Evolutionary conservation across 2,329 filamentous ascomycete genomes (phyloP), one percentile per base, ranked within the genome.

Genomic region (Neofusicoccum laricinum): DNA sequence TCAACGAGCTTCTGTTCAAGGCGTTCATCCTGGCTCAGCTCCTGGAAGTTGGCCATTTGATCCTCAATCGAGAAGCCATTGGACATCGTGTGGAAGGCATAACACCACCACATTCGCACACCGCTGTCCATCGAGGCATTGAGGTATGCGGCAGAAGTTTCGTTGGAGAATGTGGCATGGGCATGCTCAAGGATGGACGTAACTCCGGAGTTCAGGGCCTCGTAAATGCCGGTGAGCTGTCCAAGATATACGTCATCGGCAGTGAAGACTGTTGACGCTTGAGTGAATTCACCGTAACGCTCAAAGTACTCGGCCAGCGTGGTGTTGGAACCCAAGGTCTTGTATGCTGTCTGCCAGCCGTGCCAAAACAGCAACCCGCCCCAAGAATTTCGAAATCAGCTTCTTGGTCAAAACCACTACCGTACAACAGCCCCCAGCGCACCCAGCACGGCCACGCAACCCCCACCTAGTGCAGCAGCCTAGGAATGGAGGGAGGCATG

Each of bases 161-260:
- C 77, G 10, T 77, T 72, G 0, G 76, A 79, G 77, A 78, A 84
- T 0, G 77, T 84, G 32, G 82, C 76, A 17, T 81, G 80, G 1
- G 82, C 81, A 53, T 84, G 82, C 57, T 85, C 84, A 0, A 86
- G 74, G 0, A 78, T 76, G 0, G 82, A 82, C 0, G 84, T 86
- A 3, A 84, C 81, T 1, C 84, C 84, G 0, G 79, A 81, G 21
- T 84, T 82, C 32, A 85, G 67, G 0, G 79, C 76, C 64, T 85
- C 84, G 5, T 82, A 78, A 0, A 83, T 66, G 0, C 84, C 84
- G 41, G 64, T 61, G 7, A 72, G 61, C 58, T 71, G 68, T 2
- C 69, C 66, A 49, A 71, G 61, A 34, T 72, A 72, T 14, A 71
- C 67, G 36, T 74, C 72, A 17, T 68, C 63, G 3, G 71, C 63